Evolutionary conservation across 306 rosid genomes (phyloP).

Genomic region (Bauhinia variegata): DNA sequence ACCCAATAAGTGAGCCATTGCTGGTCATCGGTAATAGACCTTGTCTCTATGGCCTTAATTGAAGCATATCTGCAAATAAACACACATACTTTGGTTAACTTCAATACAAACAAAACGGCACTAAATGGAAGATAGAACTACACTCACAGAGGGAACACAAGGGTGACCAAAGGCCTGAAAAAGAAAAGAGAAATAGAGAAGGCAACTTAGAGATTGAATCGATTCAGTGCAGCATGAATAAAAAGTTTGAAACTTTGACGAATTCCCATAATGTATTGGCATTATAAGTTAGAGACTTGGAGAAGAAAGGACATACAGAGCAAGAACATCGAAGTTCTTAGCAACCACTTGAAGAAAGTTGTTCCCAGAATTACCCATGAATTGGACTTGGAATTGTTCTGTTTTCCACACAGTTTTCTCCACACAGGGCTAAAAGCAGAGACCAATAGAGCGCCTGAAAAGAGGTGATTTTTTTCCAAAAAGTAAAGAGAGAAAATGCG

Average conservation of each 20-base stretch:
- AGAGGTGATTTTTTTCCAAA: constrained; percentile 14
- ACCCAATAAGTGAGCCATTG: constrained; percentile 99
- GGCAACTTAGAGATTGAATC: neutral
- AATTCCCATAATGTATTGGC: neutral
- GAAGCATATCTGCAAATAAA: constrained; percentile 67
- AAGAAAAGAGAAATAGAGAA: neutral
- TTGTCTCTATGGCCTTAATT: constrained; percentile 83
- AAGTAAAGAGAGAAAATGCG: constrained; percentile 2
- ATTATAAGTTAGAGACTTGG: neutral
- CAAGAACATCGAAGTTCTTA: constrained; percentile 89
- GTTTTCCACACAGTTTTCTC: neutral
- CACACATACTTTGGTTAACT: constrained; percentile 4
- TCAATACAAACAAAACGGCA: constrained; percentile 5
- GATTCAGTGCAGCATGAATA: neutral
- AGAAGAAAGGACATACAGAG: constrained; percentile 56
- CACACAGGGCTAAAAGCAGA: constrained; percentile 30
- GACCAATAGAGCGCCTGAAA: constrained; percentile 7
- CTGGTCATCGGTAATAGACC: constrained; percentile 72
- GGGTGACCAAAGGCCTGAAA: constrained; percentile 79
- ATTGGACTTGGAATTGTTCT: constrained; percentile 19
- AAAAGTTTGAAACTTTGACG: neutral
- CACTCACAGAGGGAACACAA: constrained; percentile 91
- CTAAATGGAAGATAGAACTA: neutral
- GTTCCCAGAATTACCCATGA: constrained; percentile 63
- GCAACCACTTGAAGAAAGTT: constrained; percentile 73